Evolutionary conservation across 176 grass and related monocot genomes (phyloP), one percentile per base, ranked within the genome.

Genomic region (Neostapfia colusana): DNA sequence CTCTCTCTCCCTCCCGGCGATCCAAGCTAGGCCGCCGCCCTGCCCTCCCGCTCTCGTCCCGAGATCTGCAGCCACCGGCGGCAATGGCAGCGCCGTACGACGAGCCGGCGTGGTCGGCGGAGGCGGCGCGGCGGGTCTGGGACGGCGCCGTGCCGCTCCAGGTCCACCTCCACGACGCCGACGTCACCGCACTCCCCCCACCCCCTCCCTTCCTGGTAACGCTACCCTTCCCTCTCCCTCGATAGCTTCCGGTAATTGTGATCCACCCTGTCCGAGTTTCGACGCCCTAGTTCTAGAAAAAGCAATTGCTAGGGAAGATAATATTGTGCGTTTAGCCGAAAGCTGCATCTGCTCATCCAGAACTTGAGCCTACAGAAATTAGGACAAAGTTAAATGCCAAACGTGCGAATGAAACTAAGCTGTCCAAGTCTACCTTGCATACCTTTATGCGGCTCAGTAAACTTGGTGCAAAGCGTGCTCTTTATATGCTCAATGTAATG

Each of bases 151-250:
- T 99, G 63, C 95, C 95, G 74, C 95, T 99, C 72, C 95, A 95
- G 85, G 86, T 99, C 77, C 85, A 95, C 76, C 86, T 99, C 70
- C 95, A 95, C 77, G 91, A 99, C 70, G 89, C 95, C 16, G 95
- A 99, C 80, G 82, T 99, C 85, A 99, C 95, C 56, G 82, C 95
- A 11, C 65, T 99, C 0, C 95, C 95, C 6, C 89, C 89, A n/a
- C 91, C 95, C 4, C 89, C 95, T 10, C 80, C 95, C 62, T 87
- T 88, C 83, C 62, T 95, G 91, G 95, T 99, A 84, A 15, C 10
- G 1, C 16, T 18, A 17, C 3, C 20, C 26, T 8, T 20, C 49
- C 20, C 70, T 21, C 73, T 10, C 25, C 2, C 34, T 5, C 31
- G 3, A 31, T 2, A 31, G 31, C 31, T 31, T 1, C 31, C 28